phyloP scores from a whole-genome alignment of 139 green algal genomes.

The Chlamydomonas sp. region DNA sequence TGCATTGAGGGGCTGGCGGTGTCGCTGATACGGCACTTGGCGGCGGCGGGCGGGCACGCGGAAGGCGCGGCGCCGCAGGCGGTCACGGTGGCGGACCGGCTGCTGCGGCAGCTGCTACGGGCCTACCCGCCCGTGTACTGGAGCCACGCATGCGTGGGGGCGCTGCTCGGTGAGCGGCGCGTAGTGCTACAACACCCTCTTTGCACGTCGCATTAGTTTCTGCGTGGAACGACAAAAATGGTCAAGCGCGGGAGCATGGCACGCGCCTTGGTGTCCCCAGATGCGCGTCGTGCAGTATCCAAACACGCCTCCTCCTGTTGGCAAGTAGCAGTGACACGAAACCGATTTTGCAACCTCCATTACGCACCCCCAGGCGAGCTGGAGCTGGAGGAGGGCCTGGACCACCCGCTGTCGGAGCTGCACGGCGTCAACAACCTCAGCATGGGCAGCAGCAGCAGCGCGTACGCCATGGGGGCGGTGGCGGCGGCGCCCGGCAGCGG shows the following conservation, averaged over 20 bases:
- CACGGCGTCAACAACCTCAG: constrained; percentile 8
- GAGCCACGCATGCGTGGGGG: constrained; percentile 28
- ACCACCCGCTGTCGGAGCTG: constrained; percentile 38
- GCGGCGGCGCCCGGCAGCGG: not conserved
- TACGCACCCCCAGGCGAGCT: constrained; percentile 32
- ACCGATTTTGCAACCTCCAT: no score
- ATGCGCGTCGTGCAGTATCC: no score
- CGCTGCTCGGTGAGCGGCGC: constrained; percentile 32
- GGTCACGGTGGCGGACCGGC: constrained; percentile 29
- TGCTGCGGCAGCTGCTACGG: constrained; percentile 41
- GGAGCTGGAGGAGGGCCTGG: constrained; percentile 54
- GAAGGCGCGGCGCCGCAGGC: constrained; percentile 35
- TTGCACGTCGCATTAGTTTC: no score
- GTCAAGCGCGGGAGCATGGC: not conserved
- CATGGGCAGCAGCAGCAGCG: not conserved
- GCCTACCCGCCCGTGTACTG: constrained; percentile 41
- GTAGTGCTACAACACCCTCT: not conserved
- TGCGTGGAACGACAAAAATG: not conserved
- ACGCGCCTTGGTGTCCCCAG: no score
- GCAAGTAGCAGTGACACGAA: no score
- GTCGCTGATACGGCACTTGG: constrained; percentile 48
- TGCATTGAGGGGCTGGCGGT: constrained; percentile 42
- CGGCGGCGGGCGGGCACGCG: not conserved
- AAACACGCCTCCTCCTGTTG: no score
- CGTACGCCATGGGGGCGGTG: not conserved